Evolutionary conservation across 164 flowering plant species (phyloP).

Genomic region (Euptelea pleiosperma): DNA sequence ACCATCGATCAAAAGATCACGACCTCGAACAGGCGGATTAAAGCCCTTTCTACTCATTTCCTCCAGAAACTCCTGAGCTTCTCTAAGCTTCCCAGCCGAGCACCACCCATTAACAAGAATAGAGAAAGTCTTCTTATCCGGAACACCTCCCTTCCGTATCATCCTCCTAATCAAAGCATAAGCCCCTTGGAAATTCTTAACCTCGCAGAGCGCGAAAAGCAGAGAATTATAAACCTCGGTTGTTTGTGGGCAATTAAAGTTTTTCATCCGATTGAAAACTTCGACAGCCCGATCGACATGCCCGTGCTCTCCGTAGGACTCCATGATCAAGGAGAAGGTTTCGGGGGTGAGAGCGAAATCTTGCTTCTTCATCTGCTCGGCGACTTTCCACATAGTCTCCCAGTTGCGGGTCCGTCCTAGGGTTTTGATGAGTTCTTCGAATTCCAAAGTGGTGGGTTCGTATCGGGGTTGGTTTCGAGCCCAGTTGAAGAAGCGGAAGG

Average conservation of each 20-base stretch:
- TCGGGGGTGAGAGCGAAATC: conserved; percentile 35
- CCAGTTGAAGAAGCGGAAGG: conserved; percentile 92
- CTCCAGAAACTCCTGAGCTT: conserved; percentile 80
- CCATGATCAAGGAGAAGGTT: conserved; percentile 52
- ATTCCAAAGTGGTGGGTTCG: conserved; percentile 66
- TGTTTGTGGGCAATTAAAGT: conserved; percentile 50
- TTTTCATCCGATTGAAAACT: conserved; percentile 57
- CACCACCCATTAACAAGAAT: conserved; percentile 92
- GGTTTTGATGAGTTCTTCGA: conserved; percentile 59
- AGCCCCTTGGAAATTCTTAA: conserved; percentile 75
- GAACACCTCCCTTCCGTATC: conserved; percentile 60
- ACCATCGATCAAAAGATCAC: conserved; percentile 86
- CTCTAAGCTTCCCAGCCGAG: conserved; percentile 72
- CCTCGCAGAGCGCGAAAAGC: conserved; percentile 71
- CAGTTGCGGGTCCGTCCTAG: conserved; percentile 54
- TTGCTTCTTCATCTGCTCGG: conserved; percentile 48
- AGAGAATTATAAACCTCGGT: conserved; percentile 63
- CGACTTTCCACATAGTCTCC: conserved; percentile 81
- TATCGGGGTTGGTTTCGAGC: conserved; percentile 55
- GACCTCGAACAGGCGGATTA: conserved; percentile 84
- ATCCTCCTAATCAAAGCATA: conserved; percentile 82
- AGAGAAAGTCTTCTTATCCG: conserved; percentile 66
- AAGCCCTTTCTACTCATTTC: conserved; percentile 90
- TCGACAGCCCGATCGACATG: conserved; percentile 64
- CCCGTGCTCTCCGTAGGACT: conserved; percentile 67